Base-by-base conservation (phyloP, 257 asterid species). In the Nicotiana sylvestris region DNA sequence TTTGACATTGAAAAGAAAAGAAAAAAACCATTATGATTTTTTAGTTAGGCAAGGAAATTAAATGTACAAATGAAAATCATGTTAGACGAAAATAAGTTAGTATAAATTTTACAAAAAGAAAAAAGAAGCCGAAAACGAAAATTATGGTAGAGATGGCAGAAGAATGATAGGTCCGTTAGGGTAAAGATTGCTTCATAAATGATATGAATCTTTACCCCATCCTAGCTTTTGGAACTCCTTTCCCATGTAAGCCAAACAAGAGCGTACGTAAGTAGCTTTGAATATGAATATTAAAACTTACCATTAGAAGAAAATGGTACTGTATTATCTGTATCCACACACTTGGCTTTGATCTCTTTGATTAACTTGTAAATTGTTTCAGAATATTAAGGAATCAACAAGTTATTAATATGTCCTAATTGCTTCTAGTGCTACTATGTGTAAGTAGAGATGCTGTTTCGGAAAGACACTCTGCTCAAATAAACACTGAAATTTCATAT, bases 161-260 rank as follows among this genome's bases (percentile, higher is more conserved):
- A 68, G 77, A 30, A 78, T 76, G 83, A 51, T 80, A 81, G 66
- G 77, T 66, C 51, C 64, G 81, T 18, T 81, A 67, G 68, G 77
- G 66, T 66, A 74, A 83, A 84, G 66, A 77, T 81, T 83, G 85
- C 81, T 84, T 81, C 82, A 77, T 68, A 83, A 86, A 81, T 64
- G 55, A 86, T 83, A 60, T 65, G 27, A 72, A 74, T 49, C 62
- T 83, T 80, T 72, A 55, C 53, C 79, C 77, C 46, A 58, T 76
- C 83, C 72, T 80, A 58, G 30, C 61, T 43, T 83, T 60, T n/a
- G 81, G 80, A 83, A 82, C 18, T 83, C 68, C 53, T 33, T 67
- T 25, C 70, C 83, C 61, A 46, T 66, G 35, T 37, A 79, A 43
- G 80, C 56, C 68, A 57, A 81, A 77, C 86, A 86, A 68, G 6